These are phyloP conservation scores for Trichophyton verrucosum DNA, from an alignment of 2,329 filamentous ascomycete genomes.

Conservation along the genomic window DNA sequence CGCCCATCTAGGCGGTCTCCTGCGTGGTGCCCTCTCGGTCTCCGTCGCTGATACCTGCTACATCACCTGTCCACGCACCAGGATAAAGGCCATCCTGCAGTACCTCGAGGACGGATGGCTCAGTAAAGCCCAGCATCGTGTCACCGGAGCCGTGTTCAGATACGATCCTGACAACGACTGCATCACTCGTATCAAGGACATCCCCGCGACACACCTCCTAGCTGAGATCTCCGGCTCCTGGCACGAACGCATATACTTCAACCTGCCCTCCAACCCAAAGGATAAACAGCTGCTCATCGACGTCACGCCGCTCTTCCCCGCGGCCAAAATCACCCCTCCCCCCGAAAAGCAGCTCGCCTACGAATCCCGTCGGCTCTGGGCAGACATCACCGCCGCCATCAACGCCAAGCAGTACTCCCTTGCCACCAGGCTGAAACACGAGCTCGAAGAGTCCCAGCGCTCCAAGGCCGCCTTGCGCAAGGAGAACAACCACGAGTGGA, in stretches of 20 bases:
- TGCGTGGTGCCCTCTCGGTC: constrained; percentile 77
- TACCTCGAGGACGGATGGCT: constrained; percentile 95
- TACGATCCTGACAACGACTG: constrained; percentile 81
- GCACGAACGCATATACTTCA: constrained; percentile 59
- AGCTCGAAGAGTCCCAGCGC: constrained; percentile 81
- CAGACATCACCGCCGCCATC: constrained; percentile 76
- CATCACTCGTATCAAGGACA: constrained; percentile 68
- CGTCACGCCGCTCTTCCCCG: constrained; percentile 67
- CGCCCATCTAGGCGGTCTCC: constrained; percentile 78
- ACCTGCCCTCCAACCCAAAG: constrained; percentile 30
- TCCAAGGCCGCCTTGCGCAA: constrained; percentile 73
- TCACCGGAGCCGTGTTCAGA: constrained; percentile 80
- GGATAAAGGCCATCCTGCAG: constrained; percentile 80
- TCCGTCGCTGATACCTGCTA: constrained; percentile 83
- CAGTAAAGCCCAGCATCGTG: constrained; percentile 77
- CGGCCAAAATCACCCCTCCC: constrained; percentile 68
- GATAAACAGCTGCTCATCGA: constrained; percentile 68
- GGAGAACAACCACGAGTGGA: constrained; percentile 55
- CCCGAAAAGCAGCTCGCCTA: constrained; percentile 68
- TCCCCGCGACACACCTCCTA: constrained; percentile 72
- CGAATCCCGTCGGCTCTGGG: constrained; percentile 82
- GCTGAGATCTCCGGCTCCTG: constrained; percentile 74
- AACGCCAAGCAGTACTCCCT: constrained; percentile 66
- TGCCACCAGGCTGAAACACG: constrained; percentile 77
- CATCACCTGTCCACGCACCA: constrained; percentile 78